phyloP scores from a whole-genome alignment of 83 land plant genomes.

The Picea mariana region DNA sequence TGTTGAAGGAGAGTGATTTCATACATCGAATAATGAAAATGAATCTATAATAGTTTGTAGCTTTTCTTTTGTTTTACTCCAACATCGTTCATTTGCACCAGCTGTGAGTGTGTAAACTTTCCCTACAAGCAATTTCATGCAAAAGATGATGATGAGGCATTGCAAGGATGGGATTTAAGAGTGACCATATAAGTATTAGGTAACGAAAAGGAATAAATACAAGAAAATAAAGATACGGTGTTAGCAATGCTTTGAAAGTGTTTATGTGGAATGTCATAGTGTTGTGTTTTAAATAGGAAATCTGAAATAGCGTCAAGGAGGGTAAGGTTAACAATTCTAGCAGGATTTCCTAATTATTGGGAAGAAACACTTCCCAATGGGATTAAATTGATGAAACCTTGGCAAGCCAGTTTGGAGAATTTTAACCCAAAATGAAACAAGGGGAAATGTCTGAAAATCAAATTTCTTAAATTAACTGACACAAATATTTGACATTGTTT shows the following conservation, averaged over 20 bases:
- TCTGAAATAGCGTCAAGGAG: not conserved
- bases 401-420: not conserved
- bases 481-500: not conserved
- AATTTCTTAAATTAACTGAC: not conserved
- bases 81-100: slow-evolving; percentile 95
- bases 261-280: not conserved
- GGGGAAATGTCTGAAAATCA: too few relatives aligned
- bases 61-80: slow-evolving; percentile 92
- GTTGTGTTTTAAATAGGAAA: not conserved
- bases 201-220: not conserved
- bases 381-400: not conserved
- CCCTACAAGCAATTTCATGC: slow-evolving; percentile 49
- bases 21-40: not conserved
- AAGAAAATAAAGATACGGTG: not conserved
- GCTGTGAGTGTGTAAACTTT: slow-evolving; percentile 93
- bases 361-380: not conserved
- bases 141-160: slow-evolving; percentile 4
- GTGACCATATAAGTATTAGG: not conserved
- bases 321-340: not conserved
- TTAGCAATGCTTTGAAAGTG: not conserved
- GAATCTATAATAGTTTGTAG: slow-evolving; percentile 62
- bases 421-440: not conserved
- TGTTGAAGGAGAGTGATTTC: not conserved
- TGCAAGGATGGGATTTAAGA: not conserved
- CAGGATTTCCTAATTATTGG: not conserved